phyloP scores from a whole-genome alignment of 2,329 filamentous ascomycete genomes.

The Paramyrothecium sp. region DNA sequence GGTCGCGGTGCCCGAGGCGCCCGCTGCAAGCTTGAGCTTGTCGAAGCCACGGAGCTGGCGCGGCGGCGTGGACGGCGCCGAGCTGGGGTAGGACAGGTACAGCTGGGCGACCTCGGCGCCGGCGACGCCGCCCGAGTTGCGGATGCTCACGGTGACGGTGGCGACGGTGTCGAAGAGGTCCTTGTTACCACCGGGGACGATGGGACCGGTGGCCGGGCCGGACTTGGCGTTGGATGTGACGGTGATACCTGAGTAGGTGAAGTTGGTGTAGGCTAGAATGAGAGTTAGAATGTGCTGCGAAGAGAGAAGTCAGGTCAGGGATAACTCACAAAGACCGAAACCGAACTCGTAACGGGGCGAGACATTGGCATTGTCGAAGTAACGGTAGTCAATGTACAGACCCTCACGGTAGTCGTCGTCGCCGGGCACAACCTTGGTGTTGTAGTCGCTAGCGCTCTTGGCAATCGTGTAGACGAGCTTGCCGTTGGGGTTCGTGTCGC shows the following conservation, averaged over 20 bases:
- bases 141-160: conserved; percentile 57
- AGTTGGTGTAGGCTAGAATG: conserved; percentile 62
- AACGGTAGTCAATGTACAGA: conserved; percentile 74
- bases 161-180: conserved; percentile 45
- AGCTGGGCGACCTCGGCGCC: conserved; percentile 54
- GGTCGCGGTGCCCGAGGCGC: conserved; percentile 50
- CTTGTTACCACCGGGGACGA: conserved; percentile 40
- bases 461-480: conserved; percentile 65
- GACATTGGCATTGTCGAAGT: conserved; percentile 66
- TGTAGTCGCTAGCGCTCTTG: conserved; percentile 45
- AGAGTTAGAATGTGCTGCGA: not conserved
- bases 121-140: conserved; percentile 58
- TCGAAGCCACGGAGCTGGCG: conserved; percentile 61
- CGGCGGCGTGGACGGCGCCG: conserved; percentile 29
- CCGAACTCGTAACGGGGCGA: conserved; percentile 71
- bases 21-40: conserved; percentile 58
- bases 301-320: conserved; percentile 54
- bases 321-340: conserved; percentile 59
- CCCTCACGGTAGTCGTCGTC: conserved; percentile 67
- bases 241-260: conserved; percentile 54
- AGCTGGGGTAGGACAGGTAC: conserved; percentile 51
- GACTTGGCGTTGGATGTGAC: conserved; percentile 22
- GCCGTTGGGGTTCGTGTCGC: conserved; percentile 65
- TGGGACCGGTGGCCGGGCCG: conserved; percentile 35
- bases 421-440: conserved; percentile 27